A percentile compares a stretch with the other conserved stretches of the same genome.
Conservation (phyloP, 306 rosid genomes). For the Astragalus glycyphyllos region DNA sequence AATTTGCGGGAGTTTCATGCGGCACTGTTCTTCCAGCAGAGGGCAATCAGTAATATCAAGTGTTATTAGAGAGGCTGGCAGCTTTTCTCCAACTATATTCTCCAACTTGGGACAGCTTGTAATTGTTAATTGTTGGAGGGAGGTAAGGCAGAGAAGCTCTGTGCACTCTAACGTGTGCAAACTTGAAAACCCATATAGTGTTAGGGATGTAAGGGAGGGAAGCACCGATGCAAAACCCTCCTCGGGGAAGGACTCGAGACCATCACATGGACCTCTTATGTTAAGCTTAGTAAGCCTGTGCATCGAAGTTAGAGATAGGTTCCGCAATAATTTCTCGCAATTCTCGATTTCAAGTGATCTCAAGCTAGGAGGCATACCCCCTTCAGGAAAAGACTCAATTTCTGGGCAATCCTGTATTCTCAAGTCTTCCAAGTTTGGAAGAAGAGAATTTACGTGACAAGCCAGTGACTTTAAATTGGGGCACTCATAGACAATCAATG, state of each 20-base stretch:
- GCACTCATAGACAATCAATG: too few species aligned
- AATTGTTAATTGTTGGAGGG: neutral
- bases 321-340: neutral
- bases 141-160: too few species aligned
- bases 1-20: neutral
- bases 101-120: neutral
- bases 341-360: neutral
- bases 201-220: too few species aligned
- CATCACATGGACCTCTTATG: neutral
- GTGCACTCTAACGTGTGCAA: too few species aligned
- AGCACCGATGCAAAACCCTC: neutral
- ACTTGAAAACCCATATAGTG: too few species aligned
- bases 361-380: conserved; percentile 17
- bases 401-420: fast-evolving
- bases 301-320: neutral
- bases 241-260: neutral
- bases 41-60: neutral
- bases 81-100: conserved; percentile 20
- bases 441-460: too few species aligned
- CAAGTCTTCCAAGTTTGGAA: neutral
- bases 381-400: neutral
- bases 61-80: neutral
- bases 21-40: neutral
- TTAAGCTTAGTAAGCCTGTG: neutral
- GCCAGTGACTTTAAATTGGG: too few species aligned